Conservation (phyloP, 345 rosid genomes). For the Linum usitatissimum region DNA sequence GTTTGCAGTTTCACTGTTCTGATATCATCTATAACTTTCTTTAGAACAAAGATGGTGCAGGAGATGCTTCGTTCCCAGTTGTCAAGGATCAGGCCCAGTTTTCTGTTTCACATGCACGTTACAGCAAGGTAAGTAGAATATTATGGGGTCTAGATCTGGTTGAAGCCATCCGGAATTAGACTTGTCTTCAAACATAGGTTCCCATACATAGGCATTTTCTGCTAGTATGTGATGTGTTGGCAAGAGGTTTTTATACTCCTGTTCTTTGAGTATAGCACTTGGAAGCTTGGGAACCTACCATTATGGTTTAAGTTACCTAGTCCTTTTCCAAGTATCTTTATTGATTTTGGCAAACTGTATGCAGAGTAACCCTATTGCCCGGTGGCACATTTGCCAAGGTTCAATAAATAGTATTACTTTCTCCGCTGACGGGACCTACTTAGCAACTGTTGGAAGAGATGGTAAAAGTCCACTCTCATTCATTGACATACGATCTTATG, state of each 20-base stretch:
- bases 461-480: constrained; percentile 31
- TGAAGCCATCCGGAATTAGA: not conserved
- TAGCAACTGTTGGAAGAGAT: constrained; percentile 99
- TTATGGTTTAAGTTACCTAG: constrained; percentile 2
- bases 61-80: constrained; percentile 88
- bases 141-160: constrained; percentile 3
- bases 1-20: constrained; percentile 9
- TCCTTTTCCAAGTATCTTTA: constrained; percentile 5
- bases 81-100: constrained; percentile 82
- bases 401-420: constrained; percentile 80
- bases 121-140: constrained; percentile 62
- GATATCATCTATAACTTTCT: constrained; percentile 7
- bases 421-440: constrained; percentile 70
- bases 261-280: not conserved
- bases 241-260: not conserved
- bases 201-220: not conserved
- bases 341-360: constrained; percentile 23
- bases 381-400: constrained; percentile 98
- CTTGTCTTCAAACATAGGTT: not conserved
- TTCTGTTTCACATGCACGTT: constrained; percentile 79
- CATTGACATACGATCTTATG: constrained; percentile 1
- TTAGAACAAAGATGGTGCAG: constrained; percentile 85
- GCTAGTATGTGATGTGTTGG: not conserved
- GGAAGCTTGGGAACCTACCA: not conserved
- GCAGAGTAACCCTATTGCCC: constrained; percentile 94